Conservation (phyloP, 345 rosid genomes). For the Linum tenue region DNA sequence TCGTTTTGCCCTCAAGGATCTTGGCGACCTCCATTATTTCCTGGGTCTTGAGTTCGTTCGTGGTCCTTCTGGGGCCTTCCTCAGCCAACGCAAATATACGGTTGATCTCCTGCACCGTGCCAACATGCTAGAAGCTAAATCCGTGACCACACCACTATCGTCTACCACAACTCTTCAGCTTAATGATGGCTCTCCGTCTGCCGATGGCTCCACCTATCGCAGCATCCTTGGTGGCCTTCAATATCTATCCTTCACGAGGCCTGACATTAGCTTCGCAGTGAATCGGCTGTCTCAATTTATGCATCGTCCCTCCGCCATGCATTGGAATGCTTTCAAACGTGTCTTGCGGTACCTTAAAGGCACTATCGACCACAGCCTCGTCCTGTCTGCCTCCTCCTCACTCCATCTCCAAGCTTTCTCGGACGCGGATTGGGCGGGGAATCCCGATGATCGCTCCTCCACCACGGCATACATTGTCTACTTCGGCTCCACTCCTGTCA, state of each 20-base stretch:
- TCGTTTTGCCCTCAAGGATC: neutral
- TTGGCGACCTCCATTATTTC: neutral
- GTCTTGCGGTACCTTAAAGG: slow-evolving; percentile 1
- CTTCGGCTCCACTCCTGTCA: too few species aligned
- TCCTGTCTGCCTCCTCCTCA: neutral
- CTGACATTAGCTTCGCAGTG: neutral
- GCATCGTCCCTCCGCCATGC: neutral
- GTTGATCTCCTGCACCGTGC: neutral
- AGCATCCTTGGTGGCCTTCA: too few species aligned
- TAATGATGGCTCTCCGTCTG: neutral
- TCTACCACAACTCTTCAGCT: too few species aligned
- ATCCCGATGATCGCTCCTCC: too few species aligned
- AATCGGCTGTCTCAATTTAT: neutral
- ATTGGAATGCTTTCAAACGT: neutral
- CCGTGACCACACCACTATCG: slow-evolving; percentile 1
- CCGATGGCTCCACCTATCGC: too few species aligned
- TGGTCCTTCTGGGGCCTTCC: neutral
- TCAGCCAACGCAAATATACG: slow-evolving; percentile 4
- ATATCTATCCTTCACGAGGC: neutral
- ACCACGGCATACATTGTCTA: too few species aligned
- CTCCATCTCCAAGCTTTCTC: neutral
- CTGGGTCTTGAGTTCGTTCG: neutral
- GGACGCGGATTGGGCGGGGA: slow-evolving; percentile 2
- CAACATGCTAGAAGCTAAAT: neutral
- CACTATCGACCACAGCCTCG: neutral